These are phyloP conservation scores for Coprinellus micaceus DNA, from an alignment of 768 basidiomycete genomes.

Conservation along the genomic window DNA sequence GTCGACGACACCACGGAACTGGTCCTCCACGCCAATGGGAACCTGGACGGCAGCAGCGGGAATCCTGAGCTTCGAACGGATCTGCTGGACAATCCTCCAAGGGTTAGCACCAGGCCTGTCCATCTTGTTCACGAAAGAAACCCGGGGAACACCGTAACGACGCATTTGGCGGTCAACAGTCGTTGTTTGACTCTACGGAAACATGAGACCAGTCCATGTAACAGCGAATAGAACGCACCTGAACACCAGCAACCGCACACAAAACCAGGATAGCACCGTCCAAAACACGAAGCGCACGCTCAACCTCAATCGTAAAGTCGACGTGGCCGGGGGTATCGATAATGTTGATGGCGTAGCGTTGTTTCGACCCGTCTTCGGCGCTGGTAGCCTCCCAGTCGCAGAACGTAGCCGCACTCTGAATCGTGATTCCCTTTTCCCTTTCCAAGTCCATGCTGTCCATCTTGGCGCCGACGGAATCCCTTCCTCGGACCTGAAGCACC, in stretches of 20 bases:
- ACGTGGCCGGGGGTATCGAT: constrained; percentile 99
- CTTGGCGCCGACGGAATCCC: constrained; percentile 95
- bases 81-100: constrained; percentile 90
- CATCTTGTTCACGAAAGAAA: constrained; percentile 99
- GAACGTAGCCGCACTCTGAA: constrained; percentile 97
- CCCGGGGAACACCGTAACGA: constrained; percentile 90
- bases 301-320: constrained; percentile 99
- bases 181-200: constrained; percentile 85
- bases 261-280: constrained; percentile 96
- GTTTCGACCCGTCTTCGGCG: constrained; percentile 54
- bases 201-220: too few species aligned
- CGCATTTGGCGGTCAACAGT: constrained; percentile 99
- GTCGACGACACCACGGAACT: constrained; percentile 89
- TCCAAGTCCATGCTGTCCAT: constrained; percentile 99
- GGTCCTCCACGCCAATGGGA: constrained; percentile 88
- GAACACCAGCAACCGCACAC: constrained; percentile 96
- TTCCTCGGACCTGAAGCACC: constrained; percentile 70
- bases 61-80: constrained; percentile 86
- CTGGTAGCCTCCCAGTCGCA: constrained; percentile 88
- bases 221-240: too few species aligned
- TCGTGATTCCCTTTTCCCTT: constrained; percentile 98
- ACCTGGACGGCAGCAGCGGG: constrained; percentile 94
- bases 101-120: constrained; percentile 97
- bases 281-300: constrained; percentile 90
- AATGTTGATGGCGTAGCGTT: constrained; percentile 93